Conservation (phyloP, 257 asterid species). For the Primulina eburnea region DNA sequence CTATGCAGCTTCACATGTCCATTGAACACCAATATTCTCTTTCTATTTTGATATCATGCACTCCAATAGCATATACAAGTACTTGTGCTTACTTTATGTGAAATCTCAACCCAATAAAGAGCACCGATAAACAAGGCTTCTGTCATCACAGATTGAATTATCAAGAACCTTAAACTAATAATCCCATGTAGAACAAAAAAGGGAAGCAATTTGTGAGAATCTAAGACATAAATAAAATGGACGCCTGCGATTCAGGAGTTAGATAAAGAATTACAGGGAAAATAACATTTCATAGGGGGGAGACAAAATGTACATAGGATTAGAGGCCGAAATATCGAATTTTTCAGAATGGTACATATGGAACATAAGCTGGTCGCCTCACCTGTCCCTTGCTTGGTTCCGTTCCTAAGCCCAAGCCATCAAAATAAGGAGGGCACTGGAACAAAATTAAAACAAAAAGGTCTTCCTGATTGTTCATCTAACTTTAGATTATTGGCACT, state of each 20-base stretch:
- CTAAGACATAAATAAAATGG: background rate
- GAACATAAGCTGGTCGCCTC: background rate
- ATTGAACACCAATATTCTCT: constrained; percentile 3
- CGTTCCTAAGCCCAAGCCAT: background rate
- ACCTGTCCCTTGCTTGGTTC: background rate
- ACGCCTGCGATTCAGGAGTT: background rate
- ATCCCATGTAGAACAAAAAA: background rate
- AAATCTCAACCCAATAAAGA: constrained; percentile 12
- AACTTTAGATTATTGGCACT: background rate
- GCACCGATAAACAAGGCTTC: background rate
- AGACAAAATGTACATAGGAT: background rate
- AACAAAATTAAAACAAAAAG: background rate
- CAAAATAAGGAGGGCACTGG: background rate
- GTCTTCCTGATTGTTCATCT: background rate
- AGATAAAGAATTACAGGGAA: background rate
- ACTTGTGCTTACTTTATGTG: constrained; percentile 3
- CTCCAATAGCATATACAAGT: background rate
- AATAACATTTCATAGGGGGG: background rate
- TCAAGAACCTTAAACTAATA: background rate
- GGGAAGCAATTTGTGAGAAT: background rate
- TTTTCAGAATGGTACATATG: background rate
- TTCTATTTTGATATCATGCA: background rate
- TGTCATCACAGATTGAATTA: background rate
- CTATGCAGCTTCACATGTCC: background rate
- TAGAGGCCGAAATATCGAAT: background rate